Conservation (phyloP, 2,329 filamentous ascomycete species). For the Talaromyces sp. region DNA sequence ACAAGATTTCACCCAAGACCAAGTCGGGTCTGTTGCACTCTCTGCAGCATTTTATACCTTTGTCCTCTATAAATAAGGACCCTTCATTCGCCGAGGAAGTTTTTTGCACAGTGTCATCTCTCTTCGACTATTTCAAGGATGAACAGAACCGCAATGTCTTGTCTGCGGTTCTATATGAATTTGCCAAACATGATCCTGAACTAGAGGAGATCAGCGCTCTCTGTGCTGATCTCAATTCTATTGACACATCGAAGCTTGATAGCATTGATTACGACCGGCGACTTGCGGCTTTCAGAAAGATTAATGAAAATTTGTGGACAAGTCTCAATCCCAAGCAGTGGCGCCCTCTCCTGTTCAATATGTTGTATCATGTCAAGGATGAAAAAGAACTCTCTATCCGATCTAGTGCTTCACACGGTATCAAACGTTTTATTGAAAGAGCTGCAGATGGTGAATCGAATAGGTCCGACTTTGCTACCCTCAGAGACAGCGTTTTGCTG, state of each 20-base stretch:
- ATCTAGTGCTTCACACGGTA: conserved; percentile 73
- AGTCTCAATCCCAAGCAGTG: conserved; percentile 70
- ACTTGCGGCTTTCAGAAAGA: conserved; percentile 68
- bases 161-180: conserved; percentile 67
- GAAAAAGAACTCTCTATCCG: conserved; percentile 86
- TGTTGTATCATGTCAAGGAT: conserved; percentile 80
- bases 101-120: conserved; percentile 70
- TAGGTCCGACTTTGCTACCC: conserved; percentile 51
- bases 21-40: conserved; percentile 79
- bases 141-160: conserved; percentile 70
- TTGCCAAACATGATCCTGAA: conserved; percentile 62
- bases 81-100: conserved; percentile 60
- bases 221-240: conserved; percentile 78
- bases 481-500: conserved; percentile 65
- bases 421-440: conserved; percentile 74
- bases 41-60: conserved; percentile 73
- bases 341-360: conserved; percentile 83
- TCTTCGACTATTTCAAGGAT: conserved; percentile 91
- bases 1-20: conserved; percentile 74
- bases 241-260: conserved; percentile 67
- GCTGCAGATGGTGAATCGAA: conserved; percentile 47
- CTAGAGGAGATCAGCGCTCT: conserved; percentile 64
- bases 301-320: conserved; percentile 62
- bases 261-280: conserved; percentile 86
- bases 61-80: conserved; percentile 58